Conservation (phyloP, 805 yeast genomes). For the Hanseniaspora mollemarum region DNA sequence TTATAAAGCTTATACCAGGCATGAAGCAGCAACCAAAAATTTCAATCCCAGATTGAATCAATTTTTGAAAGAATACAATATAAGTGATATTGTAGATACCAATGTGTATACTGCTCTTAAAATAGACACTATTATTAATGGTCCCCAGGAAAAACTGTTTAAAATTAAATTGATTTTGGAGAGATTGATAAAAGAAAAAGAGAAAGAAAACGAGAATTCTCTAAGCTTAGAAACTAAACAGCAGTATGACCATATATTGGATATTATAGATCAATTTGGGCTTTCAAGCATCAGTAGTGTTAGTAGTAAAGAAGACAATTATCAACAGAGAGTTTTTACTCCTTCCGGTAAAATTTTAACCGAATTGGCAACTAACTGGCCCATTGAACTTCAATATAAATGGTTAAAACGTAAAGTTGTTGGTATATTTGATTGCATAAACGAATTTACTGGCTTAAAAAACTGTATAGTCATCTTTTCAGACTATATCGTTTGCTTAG, state of each 20-base stretch:
- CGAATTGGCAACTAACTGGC: constrained; percentile 80
- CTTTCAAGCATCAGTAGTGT: constrained; percentile 27
- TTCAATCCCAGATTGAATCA: constrained; percentile 38
- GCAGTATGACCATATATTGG: constrained; percentile 44
- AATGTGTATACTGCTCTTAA: constrained; percentile 39
- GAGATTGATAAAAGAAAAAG: constrained; percentile 43
- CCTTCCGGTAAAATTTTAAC: constrained; percentile 84
- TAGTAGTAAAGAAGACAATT: constrained; percentile 31
- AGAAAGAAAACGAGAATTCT: constrained; percentile 31
- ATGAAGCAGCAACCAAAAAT: constrained; percentile 77
- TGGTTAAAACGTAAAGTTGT: constrained; percentile 83
- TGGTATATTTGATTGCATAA: constrained; percentile 48
- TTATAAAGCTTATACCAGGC: constrained; percentile 84
- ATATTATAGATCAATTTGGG: constrained; percentile 75
- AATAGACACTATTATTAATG: constrained; percentile 51
- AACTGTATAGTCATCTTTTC: constrained; percentile 68
- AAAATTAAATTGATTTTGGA: constrained; percentile 57
- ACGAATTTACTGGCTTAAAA: constrained; percentile 29
- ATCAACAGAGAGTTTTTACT: constrained; percentile 62
- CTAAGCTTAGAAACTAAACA: constrained; percentile 25
- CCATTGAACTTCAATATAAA: constrained; percentile 70
- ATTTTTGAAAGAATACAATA: constrained; percentile 24
- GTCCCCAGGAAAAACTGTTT: constrained; percentile 55
- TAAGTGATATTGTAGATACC: constrained; percentile 24
- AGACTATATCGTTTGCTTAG: constrained; percentile 60